Base-by-base conservation (phyloP, 2,329 filamentous ascomycete species). In the Setomelanomma holmii region DNA sequence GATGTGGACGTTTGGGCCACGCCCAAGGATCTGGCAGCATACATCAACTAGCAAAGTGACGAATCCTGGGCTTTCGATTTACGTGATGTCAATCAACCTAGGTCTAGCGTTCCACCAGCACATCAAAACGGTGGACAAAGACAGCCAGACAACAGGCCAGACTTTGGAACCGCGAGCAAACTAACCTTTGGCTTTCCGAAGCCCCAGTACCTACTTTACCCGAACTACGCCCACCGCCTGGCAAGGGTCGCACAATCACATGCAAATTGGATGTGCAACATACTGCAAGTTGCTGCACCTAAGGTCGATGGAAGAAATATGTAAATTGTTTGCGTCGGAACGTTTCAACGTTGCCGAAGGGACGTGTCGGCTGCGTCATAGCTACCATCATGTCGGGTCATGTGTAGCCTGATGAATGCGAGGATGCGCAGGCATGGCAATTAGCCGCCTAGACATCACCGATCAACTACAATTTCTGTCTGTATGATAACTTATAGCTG, bases 11-110 rank as follows among this genome's bases (percentile, higher is more conserved):
- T 44, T 57, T 54, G 56, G 55, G 53, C 55, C 40, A 56, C 47
- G 40, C 42, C 47, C 40, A 33, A 17, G 45, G 40, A 40, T 47
- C 42, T 51, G 40, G 48, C 42, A 43, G 47, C 45, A 11, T 27
- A 43, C 42, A 40, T 42, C 40, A 38, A 39, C 16, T 23, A 21
- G 21, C 27, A 21, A 23, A 41, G 33, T 16, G 42, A 51, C 68
- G 61, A 68, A 67, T 71, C 56, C 55, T 49, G 43, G 47, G 54
- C 61, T 50, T 67, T 66, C 51, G 44, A 56, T 66, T 71, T 69
- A 69, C 64, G 55, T 71, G 57, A 66, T 68, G 60, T 62, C 59
- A 62, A 66, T 61, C 53, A 33, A 40, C 51, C 55, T 38, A 20
- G 54, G 52, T 40, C 52, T 62, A 61, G 58, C 50, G 52, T 41